A percentile compares a stretch with the other conserved stretches of the same genome.
These are phyloP conservation scores for Salisapilia sapeloensis DNA, from an alignment of 352 stramenopile genomes.

Conservation along the genomic window DNA sequence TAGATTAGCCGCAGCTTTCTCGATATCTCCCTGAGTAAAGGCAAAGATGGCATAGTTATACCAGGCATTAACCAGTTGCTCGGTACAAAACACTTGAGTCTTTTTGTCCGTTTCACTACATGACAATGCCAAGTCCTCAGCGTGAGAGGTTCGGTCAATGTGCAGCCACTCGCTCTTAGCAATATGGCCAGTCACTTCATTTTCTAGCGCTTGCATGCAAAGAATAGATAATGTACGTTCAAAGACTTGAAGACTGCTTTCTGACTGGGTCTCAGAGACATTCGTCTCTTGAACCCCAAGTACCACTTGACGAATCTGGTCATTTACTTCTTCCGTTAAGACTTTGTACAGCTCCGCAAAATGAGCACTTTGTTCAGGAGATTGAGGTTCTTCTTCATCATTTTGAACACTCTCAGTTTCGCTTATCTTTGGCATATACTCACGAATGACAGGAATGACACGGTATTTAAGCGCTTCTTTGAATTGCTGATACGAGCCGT, in stretches of 20 bases:
- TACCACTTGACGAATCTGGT: too few relatives aligned
- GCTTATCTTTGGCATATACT: constrained; percentile 18
- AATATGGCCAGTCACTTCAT: constrained; percentile 41
- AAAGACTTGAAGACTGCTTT: not conserved
- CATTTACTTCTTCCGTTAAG: constrained; percentile 71
- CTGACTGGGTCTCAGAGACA: not conserved
- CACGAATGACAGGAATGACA: constrained; percentile 50
- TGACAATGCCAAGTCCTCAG: constrained; percentile 13
- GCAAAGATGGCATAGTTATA: constrained; percentile 52
- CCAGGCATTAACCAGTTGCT: constrained; percentile 16
- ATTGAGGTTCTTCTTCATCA: constrained; percentile 1
- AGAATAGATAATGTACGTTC: constrained; percentile 5
- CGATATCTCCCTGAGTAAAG: constrained; percentile 17
- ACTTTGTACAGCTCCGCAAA: constrained; percentile 47
- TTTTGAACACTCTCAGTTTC: too few relatives aligned
- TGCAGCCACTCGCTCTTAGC: constrained; percentile 48
- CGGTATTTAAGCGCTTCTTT: constrained; percentile 75
- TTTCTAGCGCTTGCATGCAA: constrained; percentile 36
- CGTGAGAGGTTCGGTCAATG: constrained; percentile 42
- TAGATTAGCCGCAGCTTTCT: constrained; percentile 35
- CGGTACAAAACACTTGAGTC: constrained; percentile 1
- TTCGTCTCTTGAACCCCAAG: too few relatives aligned
- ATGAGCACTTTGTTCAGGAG: too few relatives aligned
- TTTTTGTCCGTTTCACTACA: constrained; percentile 2
- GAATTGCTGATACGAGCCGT: constrained; percentile 62